A percentile compares a stretch with the other conserved stretches of the same genome.
phyloP scores from a whole-genome alignment of 441 rosid genomes.

The Populus hybrid region DNA sequence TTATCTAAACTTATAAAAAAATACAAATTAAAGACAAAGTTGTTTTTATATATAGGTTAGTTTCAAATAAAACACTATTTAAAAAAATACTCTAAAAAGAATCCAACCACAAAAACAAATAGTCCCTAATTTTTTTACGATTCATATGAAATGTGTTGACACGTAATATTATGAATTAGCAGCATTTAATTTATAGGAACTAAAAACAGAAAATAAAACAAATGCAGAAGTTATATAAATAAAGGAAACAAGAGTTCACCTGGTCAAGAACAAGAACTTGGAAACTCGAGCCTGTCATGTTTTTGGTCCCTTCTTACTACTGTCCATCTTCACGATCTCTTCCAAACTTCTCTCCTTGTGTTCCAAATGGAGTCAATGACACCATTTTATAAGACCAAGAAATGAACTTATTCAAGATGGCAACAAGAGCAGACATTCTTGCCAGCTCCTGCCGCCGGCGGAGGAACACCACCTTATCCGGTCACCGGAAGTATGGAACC shows the following conservation, averaged over 20 bases:
- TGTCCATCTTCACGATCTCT: not conserved
- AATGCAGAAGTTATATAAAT: not conserved
- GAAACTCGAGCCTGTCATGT: not conserved
- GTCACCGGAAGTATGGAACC: constrained; percentile 10
- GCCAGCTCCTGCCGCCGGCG: constrained; percentile 12
- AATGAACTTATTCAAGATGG: constrained; percentile 13
- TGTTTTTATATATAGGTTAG: too few relatives aligned
- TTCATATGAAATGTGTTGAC: not conserved
- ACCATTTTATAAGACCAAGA: constrained; percentile 17
- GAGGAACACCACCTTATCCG: constrained; percentile 7
- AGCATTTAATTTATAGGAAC: not conserved
- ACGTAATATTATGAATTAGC: not conserved
- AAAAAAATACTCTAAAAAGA: too few relatives aligned
- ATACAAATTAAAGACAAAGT: too few relatives aligned
- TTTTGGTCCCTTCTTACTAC: not conserved
- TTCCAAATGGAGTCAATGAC: not conserved
- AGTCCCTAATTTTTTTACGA: not conserved
- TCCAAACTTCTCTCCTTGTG: not conserved
- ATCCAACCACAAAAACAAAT: too few relatives aligned
- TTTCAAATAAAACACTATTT: too few relatives aligned
- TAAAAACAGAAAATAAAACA: too few relatives aligned
- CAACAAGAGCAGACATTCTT: not conserved
- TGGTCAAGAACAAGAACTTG: not conserved
- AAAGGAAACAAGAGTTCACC: not conserved
- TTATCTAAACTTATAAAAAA: too few relatives aligned